Base-by-base conservation (phyloP, 2,329 filamentous ascomycete genomes). In the Fusarium virguliforme region DNA sequence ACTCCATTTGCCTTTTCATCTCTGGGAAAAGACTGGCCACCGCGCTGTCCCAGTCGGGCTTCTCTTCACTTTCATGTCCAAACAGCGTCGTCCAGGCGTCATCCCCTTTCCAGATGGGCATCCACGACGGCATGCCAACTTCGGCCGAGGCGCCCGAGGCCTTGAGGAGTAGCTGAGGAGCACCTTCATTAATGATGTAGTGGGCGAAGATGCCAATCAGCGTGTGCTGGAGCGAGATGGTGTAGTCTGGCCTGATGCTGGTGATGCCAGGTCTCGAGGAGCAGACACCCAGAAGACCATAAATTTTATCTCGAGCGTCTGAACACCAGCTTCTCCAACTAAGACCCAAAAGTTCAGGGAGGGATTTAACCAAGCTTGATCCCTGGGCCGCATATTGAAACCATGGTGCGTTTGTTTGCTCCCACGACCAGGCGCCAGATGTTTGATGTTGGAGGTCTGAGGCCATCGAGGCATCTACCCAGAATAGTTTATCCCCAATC, bases 141-240 rank as follows among this genome's bases (percentile, higher is more conserved):
- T 24, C 48, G 28, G 18, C 18, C 6, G 6, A 12, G 8, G 48
- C 30, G 13, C 48, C 48, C 30, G 48, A 53, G n/a, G 48, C 48
- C 30, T 53, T 53, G 18, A 53, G 30, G 10, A 53, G 48, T 15
- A 53, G 28, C 6, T 35, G n/a, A 24, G 48, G 30, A 6, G 18
- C 28, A 22, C 30, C 18, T 6, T 53, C 48, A 9, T 22, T 34
- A 6, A 53, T 53, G 18, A 53, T 53, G 22, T 3, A 53, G 10
- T 34, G 48, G 5, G 48, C 48, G 34, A 53, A 53, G 26, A 53
- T 34, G 48, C 48, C 48, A 28, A 6, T 53, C 8, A n/a, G 3
- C 28, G 22, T 13, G 30, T 53, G 48, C 18, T 35, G 48, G 13
- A 53, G 48, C 10, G 48, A 53, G 48, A 53, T 35, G 30, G n/a